phyloP scores from a whole-genome alignment of 768 basidiomycete genomes.

The Dacryopinax primogenitus region DNA sequence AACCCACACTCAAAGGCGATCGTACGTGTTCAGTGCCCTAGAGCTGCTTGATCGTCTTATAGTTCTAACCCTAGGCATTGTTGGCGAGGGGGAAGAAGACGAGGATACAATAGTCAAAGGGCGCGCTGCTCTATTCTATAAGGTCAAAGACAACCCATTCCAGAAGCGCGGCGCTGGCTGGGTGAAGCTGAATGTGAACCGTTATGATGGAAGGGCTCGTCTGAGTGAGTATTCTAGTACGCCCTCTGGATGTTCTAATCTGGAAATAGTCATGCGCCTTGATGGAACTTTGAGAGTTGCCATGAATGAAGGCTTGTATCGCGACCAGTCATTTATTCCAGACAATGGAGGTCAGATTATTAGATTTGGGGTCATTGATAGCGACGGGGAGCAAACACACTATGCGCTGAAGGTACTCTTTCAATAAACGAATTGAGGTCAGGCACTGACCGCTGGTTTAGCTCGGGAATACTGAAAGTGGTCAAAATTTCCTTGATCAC shows the following conservation, averaged over 20 bases:
- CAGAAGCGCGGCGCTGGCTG: background rate
- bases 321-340: background rate
- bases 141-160: background rate
- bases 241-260: background rate
- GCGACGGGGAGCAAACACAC: background rate
- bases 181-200: background rate
- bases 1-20: conserved; percentile 5
- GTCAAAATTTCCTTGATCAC: background rate
- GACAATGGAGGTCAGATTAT: background rate
- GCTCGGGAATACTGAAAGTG: background rate
- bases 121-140: background rate
- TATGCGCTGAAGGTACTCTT: background rate
- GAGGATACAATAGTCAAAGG: background rate
- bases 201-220: background rate
- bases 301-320: background rate
- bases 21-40: background rate
- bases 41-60: background rate
- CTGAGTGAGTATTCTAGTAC: background rate
- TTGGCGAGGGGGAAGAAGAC: conserved; percentile 2
- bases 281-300: background rate
- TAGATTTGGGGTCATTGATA: background rate
- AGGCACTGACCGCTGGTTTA: background rate
- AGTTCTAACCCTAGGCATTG: background rate
- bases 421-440: background rate
- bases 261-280: background rate